Evolutionary conservation across 768 basidiomycete species (phyloP), one percentile per base, ranked within the genome.

Genomic region (Xanthoconium purpureum): DNA sequence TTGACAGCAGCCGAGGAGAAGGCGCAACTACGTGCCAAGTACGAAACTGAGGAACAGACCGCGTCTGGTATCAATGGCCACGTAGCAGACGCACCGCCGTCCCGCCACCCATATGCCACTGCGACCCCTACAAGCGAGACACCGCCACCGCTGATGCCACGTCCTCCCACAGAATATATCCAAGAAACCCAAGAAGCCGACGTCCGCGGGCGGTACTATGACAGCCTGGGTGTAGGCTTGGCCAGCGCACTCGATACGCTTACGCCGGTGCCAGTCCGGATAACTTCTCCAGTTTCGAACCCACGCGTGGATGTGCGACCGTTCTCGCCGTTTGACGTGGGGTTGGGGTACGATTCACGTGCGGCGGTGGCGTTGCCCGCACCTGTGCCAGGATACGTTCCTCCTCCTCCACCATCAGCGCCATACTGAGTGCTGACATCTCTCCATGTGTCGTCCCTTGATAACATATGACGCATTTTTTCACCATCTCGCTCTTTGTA

Each of bases 1-100:
- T 71, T 91, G 50, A 85, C 85, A 2, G 90, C 91, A 3, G 84
- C 83, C 0, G 89, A 92, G 63, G 91, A 93, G 72, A 92, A 93
- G 74, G 88, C 87, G 20, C 68, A 82, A 54, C 68, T 92, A 12
- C 77, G 74, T 37, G 85, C 87, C 6, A 80, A 78, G 67, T 89
- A 82, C 60, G 88, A 82, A 29, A 79, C 78, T 1, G 81, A 84
- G 61, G 81, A 87, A 33, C 71, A 59, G 24, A 24, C 24, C 17
- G 37, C 20, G 10, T 56, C 55, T 18, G 47, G 55, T 0, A 24
- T 24, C 24, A 75, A 75, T 47, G 75, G 69, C 9, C 20, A 68
- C 15, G 40, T 33, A 11, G 20, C 7, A 8, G 55, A 54, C 10
- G 15, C 49, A 7, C 47, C 50, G 6, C n/a, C 32, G 3, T 33